Base-by-base conservation (phyloP, 768 basidiomycete species). In the Leccinum fibrillosum region DNA sequence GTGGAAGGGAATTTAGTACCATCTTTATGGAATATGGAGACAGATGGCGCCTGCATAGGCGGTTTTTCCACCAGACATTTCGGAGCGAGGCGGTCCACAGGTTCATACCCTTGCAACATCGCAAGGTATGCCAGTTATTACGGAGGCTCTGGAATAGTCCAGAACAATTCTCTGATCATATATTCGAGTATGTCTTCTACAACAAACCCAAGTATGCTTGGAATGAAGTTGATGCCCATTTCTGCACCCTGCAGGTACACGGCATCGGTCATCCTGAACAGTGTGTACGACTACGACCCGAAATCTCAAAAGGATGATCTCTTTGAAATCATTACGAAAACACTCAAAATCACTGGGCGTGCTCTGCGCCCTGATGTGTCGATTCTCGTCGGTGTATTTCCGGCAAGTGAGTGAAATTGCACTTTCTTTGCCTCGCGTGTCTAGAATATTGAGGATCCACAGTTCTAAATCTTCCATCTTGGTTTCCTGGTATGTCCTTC, bases 61-160 rank as follows among this genome's bases (percentile, higher is more conserved):
- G 67, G 5, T 55, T 72, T 54, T 73, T 71, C 34, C 62, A 68
- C 17, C 64, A 68, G 58, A 60, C 68, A 45, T 68, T 69, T 56
- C 62, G 66, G 49, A 45, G 61, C 35, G 60, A 63, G 3, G 65
- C 61, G 2, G 60, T 69, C 10, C 56, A 57, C n/a, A 65, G 65
- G 49, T 75, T 73, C 54, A 61, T 64, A 8, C 71, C 69, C 2
- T 64, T 71, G 56, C 69, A 72, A 30, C 53, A 72, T 25, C 71
- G 66, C 51, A 71, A 71, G 8, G 62, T 60, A 8, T 71, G 73
- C 52, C 62, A 58, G 9, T 62, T 77, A 30, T 68, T 79, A 42
- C 64, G 65, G 12, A 67, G 65, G 15, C 65, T 80, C 19, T 50
- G 76, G 15, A 68, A 71, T 7, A 61, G 64, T 12, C 74, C 76